phyloP scores from a whole-genome alignment of 306 rosid genomes.

The Adenanthera pavonina region DNA sequence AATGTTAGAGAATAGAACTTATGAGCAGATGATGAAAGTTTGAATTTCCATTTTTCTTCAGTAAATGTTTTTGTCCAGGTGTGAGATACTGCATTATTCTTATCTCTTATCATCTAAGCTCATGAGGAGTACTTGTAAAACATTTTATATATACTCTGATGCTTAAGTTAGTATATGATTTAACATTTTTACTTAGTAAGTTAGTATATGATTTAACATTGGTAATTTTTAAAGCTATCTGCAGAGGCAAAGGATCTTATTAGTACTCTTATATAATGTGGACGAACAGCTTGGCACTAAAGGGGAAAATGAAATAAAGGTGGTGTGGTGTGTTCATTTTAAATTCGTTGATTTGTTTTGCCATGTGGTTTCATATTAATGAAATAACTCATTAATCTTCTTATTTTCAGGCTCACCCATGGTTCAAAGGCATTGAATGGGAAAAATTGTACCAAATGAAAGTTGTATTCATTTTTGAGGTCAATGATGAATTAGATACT shows the following conservation, averaged over 20 bases:
- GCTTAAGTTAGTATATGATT: too few relatives aligned
- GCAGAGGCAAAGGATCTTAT: constrained; percentile 93
- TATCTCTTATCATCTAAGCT: too few relatives aligned
- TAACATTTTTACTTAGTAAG: too few relatives aligned
- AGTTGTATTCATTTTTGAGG: constrained; percentile 99
- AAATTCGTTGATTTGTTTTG: constrained; percentile 41
- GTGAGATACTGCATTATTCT: too few relatives aligned
- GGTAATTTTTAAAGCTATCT: constrained; percentile 53
- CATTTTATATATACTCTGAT: too few relatives aligned
- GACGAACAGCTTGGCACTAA: constrained; percentile 95
- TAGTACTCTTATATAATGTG: constrained; percentile 86
- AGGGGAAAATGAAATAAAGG: constrained; percentile 99
- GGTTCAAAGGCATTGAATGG: constrained; percentile 96
- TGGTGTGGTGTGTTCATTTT: constrained; percentile 77
- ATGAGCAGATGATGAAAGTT: too few relatives aligned
- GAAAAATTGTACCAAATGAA: constrained; percentile 85
- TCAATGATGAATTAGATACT: constrained; percentile 94
- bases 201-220: too few relatives aligned
- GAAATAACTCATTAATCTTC: constrained; percentile 39
- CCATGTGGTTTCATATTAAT: constrained; percentile 40
- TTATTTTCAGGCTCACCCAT: constrained; percentile 83
- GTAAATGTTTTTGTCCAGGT: too few relatives aligned
- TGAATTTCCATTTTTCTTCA: too few relatives aligned
- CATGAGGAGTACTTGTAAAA: too few relatives aligned
- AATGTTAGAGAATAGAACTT: too few relatives aligned